phyloP scores from a whole-genome alignment of 805 yeast genomes.

The Candida silvatica region DNA sequence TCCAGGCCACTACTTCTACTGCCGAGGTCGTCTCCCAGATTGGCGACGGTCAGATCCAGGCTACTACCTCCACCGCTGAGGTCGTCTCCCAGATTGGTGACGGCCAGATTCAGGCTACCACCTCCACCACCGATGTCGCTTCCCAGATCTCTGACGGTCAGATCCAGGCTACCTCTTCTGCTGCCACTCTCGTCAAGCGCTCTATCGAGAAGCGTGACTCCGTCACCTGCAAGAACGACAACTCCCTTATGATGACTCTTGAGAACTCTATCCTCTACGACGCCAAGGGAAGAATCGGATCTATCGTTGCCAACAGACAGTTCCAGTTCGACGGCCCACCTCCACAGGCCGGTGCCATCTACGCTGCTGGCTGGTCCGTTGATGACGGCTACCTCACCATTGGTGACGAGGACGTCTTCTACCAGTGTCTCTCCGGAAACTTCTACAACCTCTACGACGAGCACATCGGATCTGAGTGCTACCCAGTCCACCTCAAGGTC shows the following conservation, averaged over 20 bases:
- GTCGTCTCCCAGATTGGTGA: slow-evolving; percentile 52
- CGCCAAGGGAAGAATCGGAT: slow-evolving; percentile 42
- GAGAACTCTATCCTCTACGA: slow-evolving; percentile 34
- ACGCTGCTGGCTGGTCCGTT: slow-evolving; percentile 45
- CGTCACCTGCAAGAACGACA: slow-evolving; percentile 28
- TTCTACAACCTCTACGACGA: slow-evolving; percentile 53
- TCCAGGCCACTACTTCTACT: slow-evolving; percentile 37
- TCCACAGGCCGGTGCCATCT: slow-evolving; percentile 51
- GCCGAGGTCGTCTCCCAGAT: slow-evolving; percentile 34
- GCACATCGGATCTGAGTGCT: slow-evolving; percentile 37
- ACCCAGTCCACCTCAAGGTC: slow-evolving; percentile 33
- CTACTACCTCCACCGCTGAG: slow-evolving; percentile 25
- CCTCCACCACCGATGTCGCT: slow-evolving; percentile 18
- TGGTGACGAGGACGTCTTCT: slow-evolving; percentile 39
- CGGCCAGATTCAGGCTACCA: slow-evolving; percentile 49
- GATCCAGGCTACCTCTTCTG: slow-evolving; percentile 27
- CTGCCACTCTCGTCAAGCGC: slow-evolving; percentile 38
- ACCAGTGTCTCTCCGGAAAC: slow-evolving; percentile 46
- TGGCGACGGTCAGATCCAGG: slow-evolving; percentile 35
- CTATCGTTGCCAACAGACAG: slow-evolving; percentile 54
- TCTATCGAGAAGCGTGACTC: slow-evolving; percentile 25
- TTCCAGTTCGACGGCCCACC: slow-evolving; percentile 62
- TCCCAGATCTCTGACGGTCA: slow-evolving; percentile 33
- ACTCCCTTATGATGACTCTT: slow-evolving; percentile 36
- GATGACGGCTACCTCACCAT: slow-evolving; percentile 39